phyloP scores from a whole-genome alignment of 2,329 filamentous ascomycete genomes.

The Rutstroemia sp. region DNA sequence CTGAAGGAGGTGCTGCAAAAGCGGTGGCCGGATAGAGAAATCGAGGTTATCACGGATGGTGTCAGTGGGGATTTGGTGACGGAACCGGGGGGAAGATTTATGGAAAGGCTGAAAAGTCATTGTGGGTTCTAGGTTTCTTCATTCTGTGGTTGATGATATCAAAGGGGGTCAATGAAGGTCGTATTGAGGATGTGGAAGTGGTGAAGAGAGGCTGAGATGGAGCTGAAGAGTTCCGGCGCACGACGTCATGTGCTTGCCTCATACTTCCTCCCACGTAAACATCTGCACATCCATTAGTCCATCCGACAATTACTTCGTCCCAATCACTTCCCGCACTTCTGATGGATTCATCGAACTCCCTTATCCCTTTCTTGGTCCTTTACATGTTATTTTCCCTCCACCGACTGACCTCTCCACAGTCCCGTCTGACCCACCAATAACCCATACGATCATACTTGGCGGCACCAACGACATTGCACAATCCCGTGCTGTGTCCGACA shows the following conservation, averaged over 20 bases:
- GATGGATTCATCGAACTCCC: not conserved
- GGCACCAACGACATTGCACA: conserved; percentile 58
- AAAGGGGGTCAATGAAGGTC: not conserved
- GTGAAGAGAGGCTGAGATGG: not conserved
- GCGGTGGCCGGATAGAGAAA: conserved; percentile 32
- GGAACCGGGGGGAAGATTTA: conserved; percentile 3
- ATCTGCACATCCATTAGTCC: too few species aligned
- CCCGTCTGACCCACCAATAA: not conserved
- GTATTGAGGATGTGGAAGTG: not conserved
- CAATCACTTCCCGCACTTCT: too few species aligned
- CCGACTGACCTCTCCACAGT: conserved; percentile 28
- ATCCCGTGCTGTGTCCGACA: conserved; percentile 30
- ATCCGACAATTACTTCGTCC: too few species aligned
- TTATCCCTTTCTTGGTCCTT: not conserved
- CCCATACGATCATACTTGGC: conserved; percentile 53
- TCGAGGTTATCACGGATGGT: conserved; percentile 16
- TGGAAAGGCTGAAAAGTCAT: conserved; percentile 12
- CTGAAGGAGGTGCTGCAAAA: conserved; percentile 40
- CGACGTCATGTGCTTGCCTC: not conserved
- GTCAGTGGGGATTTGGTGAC: conserved; percentile 20
- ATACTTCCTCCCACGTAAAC: too few species aligned
- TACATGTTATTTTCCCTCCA: conserved; percentile 26
- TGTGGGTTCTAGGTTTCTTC: conserved; percentile 11
- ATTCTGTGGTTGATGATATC: too few species aligned
- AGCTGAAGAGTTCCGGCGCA: not conserved